A percentile compares a stretch with the other conserved stretches of the same genome.
Evolutionary conservation across 768 basidiomycete genomes (phyloP).

Genomic region (Pleurotus giganteus): DNA sequence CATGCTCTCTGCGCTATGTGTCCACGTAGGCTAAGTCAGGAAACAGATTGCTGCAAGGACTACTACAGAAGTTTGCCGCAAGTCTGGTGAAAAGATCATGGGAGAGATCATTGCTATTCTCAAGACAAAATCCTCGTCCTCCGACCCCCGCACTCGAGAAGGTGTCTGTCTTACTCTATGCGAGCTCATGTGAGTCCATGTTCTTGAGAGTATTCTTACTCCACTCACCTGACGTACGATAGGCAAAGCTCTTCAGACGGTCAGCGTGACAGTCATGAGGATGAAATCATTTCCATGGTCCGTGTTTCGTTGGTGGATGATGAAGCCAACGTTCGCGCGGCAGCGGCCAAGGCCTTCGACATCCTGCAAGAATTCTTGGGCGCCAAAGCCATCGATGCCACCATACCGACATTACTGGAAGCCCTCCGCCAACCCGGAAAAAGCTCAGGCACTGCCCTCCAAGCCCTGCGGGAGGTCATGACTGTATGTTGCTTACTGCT

Average conservation of each 20-base stretch:
- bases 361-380: conserved; percentile 91
- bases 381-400: conserved; percentile 90
- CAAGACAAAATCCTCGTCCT: conserved; percentile 59
- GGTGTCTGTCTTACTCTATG: conserved; percentile 87
- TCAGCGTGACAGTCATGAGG: conserved; percentile 86
- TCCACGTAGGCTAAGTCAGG: not conserved
- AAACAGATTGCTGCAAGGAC: conserved; percentile 86
- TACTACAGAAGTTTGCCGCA: conserved; percentile 85
- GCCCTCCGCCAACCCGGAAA: conserved; percentile 92
- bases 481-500: conserved; percentile 48
- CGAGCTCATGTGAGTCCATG: conserved; percentile 80
- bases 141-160: conserved; percentile 65
- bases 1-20: not conserved
- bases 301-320: conserved; percentile 86
- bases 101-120: conserved; percentile 82
- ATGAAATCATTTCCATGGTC: conserved; percentile 83
- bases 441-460: conserved; percentile 91
- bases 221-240: conserved; percentile 13
- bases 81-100: conserved; percentile 91
- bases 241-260: conserved; percentile 83
- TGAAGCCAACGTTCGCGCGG: conserved; percentile 79
- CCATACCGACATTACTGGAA: conserved; percentile 91
- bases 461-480: conserved; percentile 94
- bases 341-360: conserved; percentile 88
- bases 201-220: too few species aligned